These are phyloP conservation scores for Phytophthora fragariaefolia DNA, from an alignment of 352 stramenopile genomes.

Conservation along the genomic window DNA sequence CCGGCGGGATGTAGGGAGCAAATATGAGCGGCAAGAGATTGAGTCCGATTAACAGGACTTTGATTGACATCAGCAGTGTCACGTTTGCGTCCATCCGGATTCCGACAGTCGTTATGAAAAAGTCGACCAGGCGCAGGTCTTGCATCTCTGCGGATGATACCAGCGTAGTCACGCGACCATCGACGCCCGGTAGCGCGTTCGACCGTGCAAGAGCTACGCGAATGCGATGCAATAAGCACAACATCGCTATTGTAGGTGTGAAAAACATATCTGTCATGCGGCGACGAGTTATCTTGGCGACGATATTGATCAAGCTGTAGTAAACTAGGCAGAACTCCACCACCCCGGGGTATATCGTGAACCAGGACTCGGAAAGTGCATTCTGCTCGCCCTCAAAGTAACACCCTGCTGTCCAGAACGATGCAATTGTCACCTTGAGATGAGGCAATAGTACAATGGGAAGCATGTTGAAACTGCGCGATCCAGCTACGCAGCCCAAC, in stretches of 20 bases:
- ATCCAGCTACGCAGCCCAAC: constrained; percentile 48
- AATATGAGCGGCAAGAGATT: constrained; percentile 48
- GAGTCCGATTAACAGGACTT: constrained; percentile 45
- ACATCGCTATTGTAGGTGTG: constrained; percentile 42
- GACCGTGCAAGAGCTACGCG: constrained; percentile 29
- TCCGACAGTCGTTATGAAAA: constrained; percentile 40
- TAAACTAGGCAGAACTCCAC: constrained; percentile 46
- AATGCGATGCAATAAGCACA: constrained; percentile 45
- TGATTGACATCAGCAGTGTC: constrained; percentile 49
- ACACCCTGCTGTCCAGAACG: constrained; percentile 49
- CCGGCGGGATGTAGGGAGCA: constrained; percentile 29
- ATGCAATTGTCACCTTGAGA: constrained; percentile 47
- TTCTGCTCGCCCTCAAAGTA: constrained; percentile 56
- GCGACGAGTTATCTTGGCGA: constrained; percentile 41
- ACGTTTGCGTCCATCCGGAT: constrained; percentile 43
- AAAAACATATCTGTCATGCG: constrained; percentile 49
- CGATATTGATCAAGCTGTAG: constrained; percentile 56
- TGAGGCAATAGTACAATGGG: constrained; percentile 50
- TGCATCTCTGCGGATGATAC: constrained; percentile 41
- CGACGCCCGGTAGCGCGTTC: constrained; percentile 20
- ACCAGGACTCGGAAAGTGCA: constrained; percentile 52
- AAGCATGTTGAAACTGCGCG: constrained; percentile 48
- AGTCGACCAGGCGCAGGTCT: constrained; percentile 36
- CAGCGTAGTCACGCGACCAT: constrained; percentile 42
- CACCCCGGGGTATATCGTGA: constrained; percentile 54